phyloP scores from a whole-genome alignment of 371 early-diverging fungal genomes.

The Nosema muscidifuracis region DNA sequence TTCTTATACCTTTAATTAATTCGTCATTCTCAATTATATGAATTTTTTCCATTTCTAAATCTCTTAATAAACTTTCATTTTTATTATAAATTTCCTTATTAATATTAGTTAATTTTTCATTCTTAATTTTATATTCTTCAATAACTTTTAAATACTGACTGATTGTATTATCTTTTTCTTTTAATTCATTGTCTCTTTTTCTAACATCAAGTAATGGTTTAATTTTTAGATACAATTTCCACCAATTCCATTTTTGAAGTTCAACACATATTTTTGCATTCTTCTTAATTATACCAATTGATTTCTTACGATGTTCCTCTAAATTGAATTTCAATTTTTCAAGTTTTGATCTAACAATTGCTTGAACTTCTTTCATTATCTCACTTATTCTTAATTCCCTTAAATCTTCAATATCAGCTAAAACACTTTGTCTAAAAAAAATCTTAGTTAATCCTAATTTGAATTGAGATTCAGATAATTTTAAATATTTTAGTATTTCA shows the following conservation, averaged over 20 bases:
- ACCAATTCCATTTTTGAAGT: slow-evolving; percentile 61
- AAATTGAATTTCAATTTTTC: slow-evolving; percentile 65
- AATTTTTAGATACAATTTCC: slow-evolving; percentile 76
- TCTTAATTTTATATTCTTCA: slow-evolving; percentile 69
- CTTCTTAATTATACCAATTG: slow-evolving; percentile 45
- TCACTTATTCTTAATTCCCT: slow-evolving; percentile 74
- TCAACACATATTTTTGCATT: slow-evolving; percentile 49
- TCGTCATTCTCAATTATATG: slow-evolving; percentile 66
- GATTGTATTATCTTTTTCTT: slow-evolving; percentile 74
- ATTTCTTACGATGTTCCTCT: slow-evolving; percentile 25
- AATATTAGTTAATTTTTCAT: slow-evolving; percentile 52
- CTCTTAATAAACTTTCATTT: slow-evolving; percentile 63
- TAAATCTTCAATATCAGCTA: slow-evolving; percentile 84
- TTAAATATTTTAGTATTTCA: slow-evolving; percentile 6
- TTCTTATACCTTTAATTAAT: slow-evolving; percentile 66
- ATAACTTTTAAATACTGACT: slow-evolving; percentile 65
- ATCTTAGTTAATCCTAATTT: slow-evolving; percentile 86
- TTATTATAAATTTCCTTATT: slow-evolving; percentile 51
- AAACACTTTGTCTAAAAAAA: slow-evolving; percentile 91
- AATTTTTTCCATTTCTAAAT: slow-evolving; percentile 65
- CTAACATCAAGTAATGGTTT: slow-evolving; percentile 86
- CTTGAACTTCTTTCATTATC: slow-evolving; percentile 75
- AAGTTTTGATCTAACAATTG: slow-evolving; percentile 73
- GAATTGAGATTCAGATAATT: slow-evolving; percentile 64
- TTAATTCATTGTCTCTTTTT: slow-evolving; percentile 69